These are phyloP conservation scores for Astraeus odoratus DNA, from an alignment of 768 basidiomycete genomes.

Conservation along the genomic window DNA sequence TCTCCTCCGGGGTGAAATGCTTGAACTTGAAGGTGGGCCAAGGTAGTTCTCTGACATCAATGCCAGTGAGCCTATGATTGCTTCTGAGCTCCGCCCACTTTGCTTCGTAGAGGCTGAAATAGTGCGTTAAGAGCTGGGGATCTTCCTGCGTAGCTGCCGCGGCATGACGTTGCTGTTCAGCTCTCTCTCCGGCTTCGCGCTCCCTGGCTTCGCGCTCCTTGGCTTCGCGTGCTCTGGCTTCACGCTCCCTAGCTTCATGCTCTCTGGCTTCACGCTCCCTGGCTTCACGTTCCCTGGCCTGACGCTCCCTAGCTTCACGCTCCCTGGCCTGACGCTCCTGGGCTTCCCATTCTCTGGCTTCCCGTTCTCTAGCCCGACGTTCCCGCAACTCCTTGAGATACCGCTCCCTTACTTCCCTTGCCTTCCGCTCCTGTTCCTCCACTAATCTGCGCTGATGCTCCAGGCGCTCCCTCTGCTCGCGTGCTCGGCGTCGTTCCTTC, in stretches of 20 bases:
- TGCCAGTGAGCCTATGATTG: slow-evolving; percentile 10
- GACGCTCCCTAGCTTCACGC: slow-evolving; percentile 16
- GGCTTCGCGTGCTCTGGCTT: slow-evolving; percentile 12
- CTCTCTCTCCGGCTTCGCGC: too few relatives aligned
- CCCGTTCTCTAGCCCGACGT: slow-evolving; percentile 9
- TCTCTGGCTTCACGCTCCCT: slow-evolving; percentile 15
- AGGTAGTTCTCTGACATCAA: slow-evolving; percentile 31
- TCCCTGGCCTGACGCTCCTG: slow-evolving; percentile 15
- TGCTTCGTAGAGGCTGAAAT: slow-evolving; percentile 24
- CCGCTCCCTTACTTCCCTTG: background rate
- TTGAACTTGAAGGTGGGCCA: slow-evolving; percentile 35
- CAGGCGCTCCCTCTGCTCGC: slow-evolving; percentile 13
- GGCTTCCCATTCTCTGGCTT: slow-evolving; percentile 15
- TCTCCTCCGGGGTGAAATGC: slow-evolving; percentile 17
- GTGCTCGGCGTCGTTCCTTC: slow-evolving; percentile 11
- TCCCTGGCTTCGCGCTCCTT: background rate
- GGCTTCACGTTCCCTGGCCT: slow-evolving; percentile 15
- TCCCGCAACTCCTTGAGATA: slow-evolving; percentile 13
- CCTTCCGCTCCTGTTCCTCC: slow-evolving; percentile 16
- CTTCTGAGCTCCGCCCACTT: slow-evolving; percentile 33
- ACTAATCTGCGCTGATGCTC: slow-evolving; percentile 11
- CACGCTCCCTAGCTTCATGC: slow-evolving; percentile 17
- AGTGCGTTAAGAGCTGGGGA: slow-evolving; percentile 1
- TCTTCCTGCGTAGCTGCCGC: slow-evolving; percentile 1
- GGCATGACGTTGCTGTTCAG: slow-evolving; percentile 12